A percentile compares a stretch with the other conserved stretches of the same genome.
These are phyloP conservation scores for Trypanosoma brucei DNA, from an alignment of 208 protist genomes.

Conservation along the genomic window DNA sequence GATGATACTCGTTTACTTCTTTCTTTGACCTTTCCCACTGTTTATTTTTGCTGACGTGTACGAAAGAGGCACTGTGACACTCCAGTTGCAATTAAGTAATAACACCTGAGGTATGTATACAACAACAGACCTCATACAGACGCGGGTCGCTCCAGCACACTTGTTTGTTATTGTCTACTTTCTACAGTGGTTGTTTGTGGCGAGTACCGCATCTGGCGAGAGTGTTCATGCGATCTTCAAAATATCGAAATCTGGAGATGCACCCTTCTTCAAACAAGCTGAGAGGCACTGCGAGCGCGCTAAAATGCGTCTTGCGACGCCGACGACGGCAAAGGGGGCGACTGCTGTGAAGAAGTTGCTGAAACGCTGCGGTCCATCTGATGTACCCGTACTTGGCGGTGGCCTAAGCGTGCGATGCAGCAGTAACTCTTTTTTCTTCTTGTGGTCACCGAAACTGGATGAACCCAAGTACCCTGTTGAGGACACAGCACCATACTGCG, in stretches of 20 bases:
- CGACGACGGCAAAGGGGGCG: not conserved
- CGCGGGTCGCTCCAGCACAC: no score
- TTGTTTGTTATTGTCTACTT: no score
- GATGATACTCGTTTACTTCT: no score
- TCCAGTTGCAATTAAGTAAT: no score
- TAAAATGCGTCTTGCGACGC: slow-evolving; percentile 12
- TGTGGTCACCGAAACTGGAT: slow-evolving; percentile 4
- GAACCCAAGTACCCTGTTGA: not conserved
- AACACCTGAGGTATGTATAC: no score
- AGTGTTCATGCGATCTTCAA: not conserved
- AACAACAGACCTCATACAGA: no score
- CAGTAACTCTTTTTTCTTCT: not conserved
- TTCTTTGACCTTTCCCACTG: no score
- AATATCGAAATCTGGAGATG: not conserved
- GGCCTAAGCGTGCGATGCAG: not conserved
- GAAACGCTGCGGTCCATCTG: not conserved
- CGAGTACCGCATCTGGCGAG: not conserved
- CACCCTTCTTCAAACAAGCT: not conserved
- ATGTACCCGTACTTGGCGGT: not conserved
- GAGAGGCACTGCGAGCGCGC: not conserved
- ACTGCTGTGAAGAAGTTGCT: not conserved
- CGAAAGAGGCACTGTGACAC: no score
- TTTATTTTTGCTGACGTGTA: no score
- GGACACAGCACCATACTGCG: not conserved
- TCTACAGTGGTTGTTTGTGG: no score